Base-by-base conservation (phyloP, 495 filamentous ascomycete genomes). In the Tetracladium setigerum region DNA sequence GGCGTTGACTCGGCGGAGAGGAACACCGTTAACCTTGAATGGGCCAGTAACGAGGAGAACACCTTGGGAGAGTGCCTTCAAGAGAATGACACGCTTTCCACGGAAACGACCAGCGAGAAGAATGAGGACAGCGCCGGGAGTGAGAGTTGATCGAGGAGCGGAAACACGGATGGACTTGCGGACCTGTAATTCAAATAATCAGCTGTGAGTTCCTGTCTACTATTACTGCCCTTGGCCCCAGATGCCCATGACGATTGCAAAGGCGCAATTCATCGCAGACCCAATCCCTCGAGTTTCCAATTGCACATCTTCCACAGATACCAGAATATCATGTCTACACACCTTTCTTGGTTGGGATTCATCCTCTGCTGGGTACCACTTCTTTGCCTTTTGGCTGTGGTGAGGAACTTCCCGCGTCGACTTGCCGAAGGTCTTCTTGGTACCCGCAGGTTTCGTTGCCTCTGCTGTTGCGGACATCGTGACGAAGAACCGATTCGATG, bases 21-120 rank as follows among this genome's bases (percentile, higher is more conserved):
- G 94, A 52, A 99, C 94, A 72, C 94, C 94, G 76, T 99, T 99
- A 77, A 97, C 83, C 84, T 95, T 97, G 84, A 96, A 99, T 64
- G 94, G 94, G 58, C 94, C 94, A 63, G 94, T 99, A 57, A 99
- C 86, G 63, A 99, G 88, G 65, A 99, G 89, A 54, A 96, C 86
- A 71, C 94, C 94, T 76, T 95, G 86, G 62, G 84, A 73, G 65
- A 99, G 89, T 73, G 83, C 77, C 80, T 96, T 97, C 68, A 99
- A 86, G 69, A 95, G 89, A 65, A 99, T 76, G 63, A 99, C 94
- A 67, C 94, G 94, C 87, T 96, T 97, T 77, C 94, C 94, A 62
- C 94, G 92, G 87, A 97, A 99, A 65, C 94, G 92, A 62, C 94
- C 94, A 71, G 94, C 92, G 63, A 99, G 87, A 67, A 99, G 87